phyloP scores from a whole-genome alignment of 495 filamentous ascomycete species.

The Aspergillus olivimuriae region DNA sequence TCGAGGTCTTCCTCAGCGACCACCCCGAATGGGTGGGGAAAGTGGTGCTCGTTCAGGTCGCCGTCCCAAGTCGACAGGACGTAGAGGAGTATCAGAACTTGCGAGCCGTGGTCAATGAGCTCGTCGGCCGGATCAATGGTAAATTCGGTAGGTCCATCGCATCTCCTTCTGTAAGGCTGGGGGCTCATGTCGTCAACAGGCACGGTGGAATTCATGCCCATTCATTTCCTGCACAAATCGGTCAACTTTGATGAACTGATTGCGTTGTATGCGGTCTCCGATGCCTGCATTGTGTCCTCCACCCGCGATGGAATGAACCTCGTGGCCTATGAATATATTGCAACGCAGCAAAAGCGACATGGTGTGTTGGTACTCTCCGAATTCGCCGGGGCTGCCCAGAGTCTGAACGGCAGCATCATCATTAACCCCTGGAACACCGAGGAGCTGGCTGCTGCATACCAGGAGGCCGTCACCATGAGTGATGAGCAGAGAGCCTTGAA shows the following conservation, averaged over 20 bases:
- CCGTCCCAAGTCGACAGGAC: conserved; percentile 87
- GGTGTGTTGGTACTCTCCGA: conserved; percentile 91
- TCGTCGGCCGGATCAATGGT: conserved; percentile 92
- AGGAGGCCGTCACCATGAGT: conserved; percentile 90
- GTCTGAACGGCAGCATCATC: conserved; percentile 83
- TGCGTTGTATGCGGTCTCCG: conserved; percentile 87
- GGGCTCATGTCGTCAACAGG: conserved; percentile 35
- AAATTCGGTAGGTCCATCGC: conserved; percentile 58
- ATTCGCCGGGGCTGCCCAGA: conserved; percentile 91
- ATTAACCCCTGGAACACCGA: conserved; percentile 98
- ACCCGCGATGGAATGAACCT: conserved; percentile 99
- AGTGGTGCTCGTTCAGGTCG: conserved; percentile 95
- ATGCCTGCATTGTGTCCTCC: conserved; percentile 90
- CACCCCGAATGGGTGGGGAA: conserved; percentile 98
- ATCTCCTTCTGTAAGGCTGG: neutral
- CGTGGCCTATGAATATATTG: conserved; percentile 98
- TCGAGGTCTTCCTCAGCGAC: conserved; percentile 93
- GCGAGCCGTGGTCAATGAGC: conserved; percentile 86
- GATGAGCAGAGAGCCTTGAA: conserved; percentile 78
- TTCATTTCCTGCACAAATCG: conserved; percentile 95
- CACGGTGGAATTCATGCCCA: conserved; percentile 95
- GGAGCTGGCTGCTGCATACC: conserved; percentile 86
- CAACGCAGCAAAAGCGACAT: conserved; percentile 79
- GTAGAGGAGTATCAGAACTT: conserved; percentile 98
- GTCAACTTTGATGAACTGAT: conserved; percentile 89